A percentile compares a stretch with the other conserved stretches of the same genome.
phyloP scores from a whole-genome alignment of 2,329 filamentous ascomycete species.

The Colletotrichum eleusines region DNA sequence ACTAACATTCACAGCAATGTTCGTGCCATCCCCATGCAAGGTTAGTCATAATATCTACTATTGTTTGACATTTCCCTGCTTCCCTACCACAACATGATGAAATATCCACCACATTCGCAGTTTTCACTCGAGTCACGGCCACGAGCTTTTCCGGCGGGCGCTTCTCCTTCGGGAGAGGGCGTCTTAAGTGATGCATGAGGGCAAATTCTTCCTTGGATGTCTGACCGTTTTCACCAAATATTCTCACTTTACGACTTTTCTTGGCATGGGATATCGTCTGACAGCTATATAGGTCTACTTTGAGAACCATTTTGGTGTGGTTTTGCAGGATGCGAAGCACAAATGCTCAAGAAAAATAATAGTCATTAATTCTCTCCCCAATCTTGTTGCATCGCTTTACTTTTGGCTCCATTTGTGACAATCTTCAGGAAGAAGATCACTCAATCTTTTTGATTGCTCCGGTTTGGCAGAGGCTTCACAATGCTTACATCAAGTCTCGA shows the following conservation, averaged over 20 bases:
- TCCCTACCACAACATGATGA: slow-evolving; percentile 68
- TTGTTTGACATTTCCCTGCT: slow-evolving; percentile 15
- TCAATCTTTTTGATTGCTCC: not conserved
- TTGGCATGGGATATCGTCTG: not conserved
- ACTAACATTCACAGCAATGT: not conserved
- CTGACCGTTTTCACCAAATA: slow-evolving; percentile 58
- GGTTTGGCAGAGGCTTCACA: not conserved
- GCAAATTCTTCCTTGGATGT: slow-evolving; percentile 82
- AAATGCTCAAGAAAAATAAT: not conserved
- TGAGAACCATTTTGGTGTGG: too few relatives aligned
- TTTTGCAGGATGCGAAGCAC: not conserved
- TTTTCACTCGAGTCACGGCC: slow-evolving; percentile 83
- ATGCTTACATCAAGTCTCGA: not conserved
- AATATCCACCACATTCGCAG: slow-evolving; percentile 85
- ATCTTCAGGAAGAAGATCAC: not conserved
- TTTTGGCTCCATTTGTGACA: not conserved
- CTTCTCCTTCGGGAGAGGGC: not conserved
- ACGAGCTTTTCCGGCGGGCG: slow-evolving; percentile 66
- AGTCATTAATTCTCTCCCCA: not conserved
- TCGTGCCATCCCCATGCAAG: slow-evolving; percentile 33
- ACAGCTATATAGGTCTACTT: not conserved
- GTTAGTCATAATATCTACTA: slow-evolving; percentile 48
- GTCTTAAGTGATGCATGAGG: slow-evolving; percentile 71
- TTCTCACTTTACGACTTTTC: not conserved
- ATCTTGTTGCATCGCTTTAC: too few relatives aligned